Percentiles rank a stretch among this genome's conserved stretches.
phyloP scores from a whole-genome alignment of 2,329 filamentous ascomycete species.

The Fusarium globosum region DNA sequence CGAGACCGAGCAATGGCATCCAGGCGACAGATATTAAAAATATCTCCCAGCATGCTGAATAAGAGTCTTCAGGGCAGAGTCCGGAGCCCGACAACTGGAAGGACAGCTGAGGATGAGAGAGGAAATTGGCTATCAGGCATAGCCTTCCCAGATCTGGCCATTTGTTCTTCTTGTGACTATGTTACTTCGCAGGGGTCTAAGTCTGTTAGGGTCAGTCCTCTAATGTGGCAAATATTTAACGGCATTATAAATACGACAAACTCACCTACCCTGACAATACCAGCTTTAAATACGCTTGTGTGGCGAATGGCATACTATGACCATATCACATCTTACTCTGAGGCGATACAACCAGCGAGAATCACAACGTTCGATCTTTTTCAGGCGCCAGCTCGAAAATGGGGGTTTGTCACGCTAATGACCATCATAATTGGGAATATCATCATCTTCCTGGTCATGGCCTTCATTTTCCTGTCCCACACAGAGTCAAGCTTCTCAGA shows the following conservation, averaged over 20 bases:
- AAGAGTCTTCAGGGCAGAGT: neutral
- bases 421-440: neutral
- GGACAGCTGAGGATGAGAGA: neutral
- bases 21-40: neutral
- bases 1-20: accelerated
- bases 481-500: neutral
- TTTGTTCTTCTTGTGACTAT: neutral
- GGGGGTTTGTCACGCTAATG: neutral
- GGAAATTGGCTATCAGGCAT: neutral
- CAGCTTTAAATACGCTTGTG: neutral
- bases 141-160: neutral
- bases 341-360: accelerated
- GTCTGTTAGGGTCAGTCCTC: neutral
- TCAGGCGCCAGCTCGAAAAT: neutral
- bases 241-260: neutral
- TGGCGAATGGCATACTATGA: neutral
- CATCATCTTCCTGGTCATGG: accelerated
- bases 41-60: neutral
- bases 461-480: neutral
- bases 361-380: neutral
- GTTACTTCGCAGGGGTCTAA: neutral
- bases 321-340: neutral
- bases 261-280: neutral
- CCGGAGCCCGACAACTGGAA: neutral
- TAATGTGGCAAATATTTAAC: neutral